phyloP scores from a whole-genome alignment of 176 grass and related monocot species.

The Hsuehochloa calcarea region DNA sequence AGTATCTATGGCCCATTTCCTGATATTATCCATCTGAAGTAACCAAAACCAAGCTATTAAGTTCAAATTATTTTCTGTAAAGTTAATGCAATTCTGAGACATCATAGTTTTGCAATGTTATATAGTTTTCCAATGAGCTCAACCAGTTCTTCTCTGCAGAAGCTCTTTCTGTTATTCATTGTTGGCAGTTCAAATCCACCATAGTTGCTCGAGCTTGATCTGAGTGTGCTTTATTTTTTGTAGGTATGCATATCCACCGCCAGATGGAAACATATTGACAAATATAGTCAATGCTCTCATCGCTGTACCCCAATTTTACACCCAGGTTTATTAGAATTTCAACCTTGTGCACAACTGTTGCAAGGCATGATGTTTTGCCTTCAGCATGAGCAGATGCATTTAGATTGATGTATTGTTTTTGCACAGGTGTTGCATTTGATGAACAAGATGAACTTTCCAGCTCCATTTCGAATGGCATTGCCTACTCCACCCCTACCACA shows the following conservation, averaged over 20 bases:
- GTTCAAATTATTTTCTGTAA: not conserved
- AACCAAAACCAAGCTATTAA: not conserved
- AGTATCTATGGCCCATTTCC: not conserved
- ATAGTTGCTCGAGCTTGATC: conserved; percentile 1
- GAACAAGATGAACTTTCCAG: conserved; percentile 98
- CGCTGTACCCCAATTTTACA: conserved; percentile 89
- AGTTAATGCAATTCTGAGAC: not conserved
- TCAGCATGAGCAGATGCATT: conserved; percentile 1
- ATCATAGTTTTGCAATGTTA: not conserved
- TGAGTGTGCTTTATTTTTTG: conserved; percentile 7
- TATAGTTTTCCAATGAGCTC: not conserved
- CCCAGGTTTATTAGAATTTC: conserved; percentile 60
- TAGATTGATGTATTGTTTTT: conserved; percentile 25
- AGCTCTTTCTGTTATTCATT: not conserved
- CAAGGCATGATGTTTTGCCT: conserved; percentile 1
- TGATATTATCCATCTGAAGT: not conserved
- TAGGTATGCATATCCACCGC: conserved; percentile 90
- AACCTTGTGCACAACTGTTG: not conserved
- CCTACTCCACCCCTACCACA: conserved; percentile 78
- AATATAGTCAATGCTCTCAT: conserved; percentile 92
- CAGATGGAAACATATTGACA: conserved; percentile 92
- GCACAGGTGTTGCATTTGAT: conserved; percentile 91
- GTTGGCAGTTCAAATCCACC: not conserved
- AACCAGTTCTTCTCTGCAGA: not conserved
- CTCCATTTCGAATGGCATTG: conserved; percentile 95